Percentiles rank a stretch among this genome's conserved stretches.
Conservation (phyloP, 495 filamentous ascomycete species). For the Hypomontagnella monticulosa region DNA sequence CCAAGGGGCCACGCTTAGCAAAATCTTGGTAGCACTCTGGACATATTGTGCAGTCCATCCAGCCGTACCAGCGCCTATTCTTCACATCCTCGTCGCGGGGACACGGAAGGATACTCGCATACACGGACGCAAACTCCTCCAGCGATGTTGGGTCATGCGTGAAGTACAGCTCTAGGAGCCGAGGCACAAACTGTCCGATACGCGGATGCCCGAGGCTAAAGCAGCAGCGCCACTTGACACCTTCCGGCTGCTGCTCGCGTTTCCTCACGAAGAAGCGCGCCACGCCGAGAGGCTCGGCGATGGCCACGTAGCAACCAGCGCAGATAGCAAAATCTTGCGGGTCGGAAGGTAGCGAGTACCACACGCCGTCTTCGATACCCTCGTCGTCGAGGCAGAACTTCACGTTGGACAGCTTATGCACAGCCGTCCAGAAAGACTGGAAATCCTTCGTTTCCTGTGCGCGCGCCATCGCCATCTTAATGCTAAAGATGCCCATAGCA, state of each 20-base stretch:
- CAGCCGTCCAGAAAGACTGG: constrained; percentile 43
- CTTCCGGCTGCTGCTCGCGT: constrained; percentile 4
- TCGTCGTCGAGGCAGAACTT: constrained; percentile 42
- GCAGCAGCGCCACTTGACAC: constrained; percentile 36
- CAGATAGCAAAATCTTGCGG: constrained; percentile 49
- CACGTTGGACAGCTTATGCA: constrained; percentile 31
- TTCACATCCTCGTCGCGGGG: constrained; percentile 41
- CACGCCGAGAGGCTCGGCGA: constrained; percentile 42
- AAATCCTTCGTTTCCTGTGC: constrained; percentile 45
- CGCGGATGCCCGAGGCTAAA: constrained; percentile 31
- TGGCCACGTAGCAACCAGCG: constrained; percentile 46
- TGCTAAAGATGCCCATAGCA: constrained; percentile 39
- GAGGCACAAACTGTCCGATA: constrained; percentile 30
- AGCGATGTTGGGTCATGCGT: constrained; percentile 29
- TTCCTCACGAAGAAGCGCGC: constrained; percentile 43
- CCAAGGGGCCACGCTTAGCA: constrained; percentile 44
- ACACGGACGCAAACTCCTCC: constrained; percentile 29
- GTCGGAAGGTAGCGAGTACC: constrained; percentile 46
- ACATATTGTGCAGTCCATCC: constrained; percentile 51
- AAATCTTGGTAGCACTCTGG: constrained; percentile 52
- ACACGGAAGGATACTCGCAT: constrained; percentile 46
- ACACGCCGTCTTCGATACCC: constrained; percentile 48
- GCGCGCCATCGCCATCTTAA: constrained; percentile 43
- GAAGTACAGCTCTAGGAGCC: constrained; percentile 31
- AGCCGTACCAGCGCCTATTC: constrained; percentile 50